Percentiles rank a stretch among this genome's conserved stretches.
phyloP scores from a whole-genome alignment of 345 rosid genomes.

The Syzygium jambos region DNA sequence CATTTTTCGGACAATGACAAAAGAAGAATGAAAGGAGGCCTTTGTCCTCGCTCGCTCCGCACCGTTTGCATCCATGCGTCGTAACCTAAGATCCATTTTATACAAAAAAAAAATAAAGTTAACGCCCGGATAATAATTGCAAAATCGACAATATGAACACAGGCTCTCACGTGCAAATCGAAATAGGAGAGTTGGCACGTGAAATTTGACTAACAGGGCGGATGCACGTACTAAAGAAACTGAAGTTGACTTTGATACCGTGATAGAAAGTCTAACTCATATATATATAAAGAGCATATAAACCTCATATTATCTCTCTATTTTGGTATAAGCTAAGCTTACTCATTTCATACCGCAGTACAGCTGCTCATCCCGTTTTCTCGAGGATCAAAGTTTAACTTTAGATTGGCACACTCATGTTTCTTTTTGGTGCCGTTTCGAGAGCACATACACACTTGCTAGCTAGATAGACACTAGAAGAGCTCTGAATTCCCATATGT shows the following conservation, averaged over 20 bases:
- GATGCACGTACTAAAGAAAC: no score
- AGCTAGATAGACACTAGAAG: fast-evolving
- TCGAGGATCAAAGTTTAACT: neutral
- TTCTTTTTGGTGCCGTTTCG: neutral
- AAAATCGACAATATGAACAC: neutral
- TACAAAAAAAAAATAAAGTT: neutral
- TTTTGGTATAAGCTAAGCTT: neutral
- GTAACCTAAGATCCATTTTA: neutral
- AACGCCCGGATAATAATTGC: neutral
- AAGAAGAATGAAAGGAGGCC: neutral
- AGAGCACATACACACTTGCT: neutral
- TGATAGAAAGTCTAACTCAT: no score
- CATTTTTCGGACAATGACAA: neutral
- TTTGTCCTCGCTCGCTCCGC: neutral
- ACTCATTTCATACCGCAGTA: fast-evolving
- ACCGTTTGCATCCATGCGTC: neutral
- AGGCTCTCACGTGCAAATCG: no score
- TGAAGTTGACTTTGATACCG: no score
- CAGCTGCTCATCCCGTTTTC: neutral
- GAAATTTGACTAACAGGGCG: no score
- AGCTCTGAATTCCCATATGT: neutral
- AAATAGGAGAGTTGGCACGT: no score
- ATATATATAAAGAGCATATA: no score
- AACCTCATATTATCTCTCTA: neutral
- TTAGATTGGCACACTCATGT: fast-evolving